Base-by-base conservation (phyloP, 306 rosid species). In the Vigna trinervia region DNA sequence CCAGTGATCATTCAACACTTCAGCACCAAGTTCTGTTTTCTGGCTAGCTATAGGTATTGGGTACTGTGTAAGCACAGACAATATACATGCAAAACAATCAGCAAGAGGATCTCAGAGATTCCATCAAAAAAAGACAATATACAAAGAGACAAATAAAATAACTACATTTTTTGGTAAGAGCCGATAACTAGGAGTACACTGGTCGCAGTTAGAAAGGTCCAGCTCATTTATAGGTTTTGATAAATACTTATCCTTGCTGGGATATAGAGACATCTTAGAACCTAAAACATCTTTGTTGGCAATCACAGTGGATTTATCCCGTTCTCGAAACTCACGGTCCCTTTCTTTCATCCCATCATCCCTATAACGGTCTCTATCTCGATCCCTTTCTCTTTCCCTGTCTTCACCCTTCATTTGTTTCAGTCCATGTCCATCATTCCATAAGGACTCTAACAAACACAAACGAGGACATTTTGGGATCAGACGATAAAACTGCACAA, bases 191-290 rank as follows among this genome's bases (percentile, higher is more conserved):
- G 99, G 97, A 81, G 98, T 89, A 90, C 98, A 96, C 32, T 85
- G 97, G 67, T 96, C 98, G 50, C 99, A 96, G 78, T 92, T 91
- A 11, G 99, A 96, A 57, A 96, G 94, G 89, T 96, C 99, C 69
- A 96, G 94, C 87, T 96, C 99, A 81, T 89, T 92, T 81, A 96
- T 96, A 74, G 99, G 98, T 80, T 96, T 96, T 48, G 87, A 81
- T 72, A 86, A 73, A 81, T 96, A 93, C 91, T 96, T 96, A 47
- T 96, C 99, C 89, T 96, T 95, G 89, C 92, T 85, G 57, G 97
- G 77, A 80, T 84, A 91, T 60, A 90, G 71, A 82, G 92, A 84
- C 87, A 88, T 84, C 89, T 87, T 77, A 77, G 90, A 92, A 86
- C 80, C 85, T 63, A 84, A 89, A 41, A 56, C 86, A 84, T 96